Percentiles rank a stretch among this genome's conserved stretches.
phyloP scores from a whole-genome alignment of 2,329 filamentous ascomycete species.

The Tolypocladium guangdongense region DNA sequence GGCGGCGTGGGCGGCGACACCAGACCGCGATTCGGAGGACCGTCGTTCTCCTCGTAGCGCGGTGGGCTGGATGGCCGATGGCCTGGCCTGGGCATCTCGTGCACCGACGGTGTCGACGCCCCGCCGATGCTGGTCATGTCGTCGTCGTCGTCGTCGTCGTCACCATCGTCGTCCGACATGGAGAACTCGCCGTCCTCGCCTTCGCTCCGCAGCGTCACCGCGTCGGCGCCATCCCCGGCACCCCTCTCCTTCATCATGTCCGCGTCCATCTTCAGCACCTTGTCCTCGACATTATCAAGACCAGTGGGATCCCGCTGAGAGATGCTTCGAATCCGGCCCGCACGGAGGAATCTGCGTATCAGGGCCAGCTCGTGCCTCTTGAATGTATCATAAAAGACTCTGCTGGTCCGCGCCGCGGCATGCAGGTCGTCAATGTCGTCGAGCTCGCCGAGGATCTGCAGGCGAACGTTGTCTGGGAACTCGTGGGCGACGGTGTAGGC shows the following conservation, averaged over 20 bases:
- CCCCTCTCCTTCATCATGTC: conserved; percentile 17
- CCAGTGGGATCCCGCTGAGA: background rate
- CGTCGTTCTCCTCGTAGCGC: background rate
- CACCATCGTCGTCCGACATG: conserved; percentile 1
- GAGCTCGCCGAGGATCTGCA: conserved; percentile 29
- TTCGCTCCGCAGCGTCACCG: conserved; percentile 18
- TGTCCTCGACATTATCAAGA: conserved; percentile 19
- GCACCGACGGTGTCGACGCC: conserved; percentile 6
- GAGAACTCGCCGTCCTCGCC: conserved; percentile 12
- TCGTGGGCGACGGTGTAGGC: conserved; percentile 20
- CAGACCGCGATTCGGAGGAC: background rate
- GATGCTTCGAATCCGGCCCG: conserved; percentile 9
- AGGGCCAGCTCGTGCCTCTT: conserved; percentile 31
- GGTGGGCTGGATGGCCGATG: background rate
- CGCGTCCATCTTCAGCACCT: conserved; percentile 20
- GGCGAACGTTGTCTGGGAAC: conserved; percentile 24
- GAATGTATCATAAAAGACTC: conserved; percentile 32
- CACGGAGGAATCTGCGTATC: conserved; percentile 23
- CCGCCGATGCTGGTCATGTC: conserved; percentile 6
- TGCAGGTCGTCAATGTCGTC: conserved; percentile 30
- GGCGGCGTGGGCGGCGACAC: background rate
- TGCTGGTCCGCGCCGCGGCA: conserved; percentile 29
- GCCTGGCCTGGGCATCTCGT: background rate
- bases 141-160: conserved; percentile 4
- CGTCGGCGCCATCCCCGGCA: conserved; percentile 15